phyloP scores from a whole-genome alignment of 371 early-diverging fungal genomes.

The Syncephalastrum sp. region DNA sequence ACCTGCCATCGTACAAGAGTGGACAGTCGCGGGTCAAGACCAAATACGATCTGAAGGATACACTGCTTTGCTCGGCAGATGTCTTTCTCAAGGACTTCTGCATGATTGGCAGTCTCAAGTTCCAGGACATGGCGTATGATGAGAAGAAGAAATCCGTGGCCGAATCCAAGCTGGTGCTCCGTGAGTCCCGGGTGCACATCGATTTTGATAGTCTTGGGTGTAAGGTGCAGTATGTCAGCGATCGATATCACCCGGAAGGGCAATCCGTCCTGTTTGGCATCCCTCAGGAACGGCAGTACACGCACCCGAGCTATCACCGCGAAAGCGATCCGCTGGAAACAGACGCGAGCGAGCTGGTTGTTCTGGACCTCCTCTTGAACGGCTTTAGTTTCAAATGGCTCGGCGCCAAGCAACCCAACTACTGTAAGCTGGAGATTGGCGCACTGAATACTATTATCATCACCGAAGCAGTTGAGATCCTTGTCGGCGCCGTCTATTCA shows the following conservation, averaged over 20 bases:
- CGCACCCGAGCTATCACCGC: constrained; percentile 9
- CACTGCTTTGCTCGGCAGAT: constrained; percentile 69
- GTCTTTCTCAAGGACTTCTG: constrained; percentile 55
- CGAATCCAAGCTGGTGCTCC: constrained; percentile 50
- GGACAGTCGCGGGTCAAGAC: constrained; percentile 58
- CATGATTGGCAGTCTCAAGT: constrained; percentile 58
- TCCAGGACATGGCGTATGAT: constrained; percentile 59
- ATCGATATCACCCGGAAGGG: constrained; percentile 13
- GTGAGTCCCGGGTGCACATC: constrained; percentile 60
- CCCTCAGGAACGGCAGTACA: constrained; percentile 50
- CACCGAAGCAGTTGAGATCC: constrained; percentile 72
- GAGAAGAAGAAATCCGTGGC: constrained; percentile 51
- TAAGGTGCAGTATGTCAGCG: constrained; percentile 60
- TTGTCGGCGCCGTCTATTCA: constrained; percentile 70
- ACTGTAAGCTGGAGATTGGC: constrained; percentile 47
- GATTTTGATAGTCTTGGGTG: constrained; percentile 49
- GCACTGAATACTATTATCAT: constrained; percentile 57
- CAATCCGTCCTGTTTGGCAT: constrained; percentile 60
- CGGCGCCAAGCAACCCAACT: constrained; percentile 52
- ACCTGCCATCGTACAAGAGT: constrained; percentile 53
- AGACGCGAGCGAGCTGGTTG: constrained; percentile 59
- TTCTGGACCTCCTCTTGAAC: constrained; percentile 59
- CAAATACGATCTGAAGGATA: constrained; percentile 63
- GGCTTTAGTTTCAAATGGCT: constrained; percentile 55
- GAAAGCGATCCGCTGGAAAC: constrained; percentile 19